Base-by-base conservation (phyloP, 2,329 filamentous ascomycete species). In the Botryotinia globosa region DNA sequence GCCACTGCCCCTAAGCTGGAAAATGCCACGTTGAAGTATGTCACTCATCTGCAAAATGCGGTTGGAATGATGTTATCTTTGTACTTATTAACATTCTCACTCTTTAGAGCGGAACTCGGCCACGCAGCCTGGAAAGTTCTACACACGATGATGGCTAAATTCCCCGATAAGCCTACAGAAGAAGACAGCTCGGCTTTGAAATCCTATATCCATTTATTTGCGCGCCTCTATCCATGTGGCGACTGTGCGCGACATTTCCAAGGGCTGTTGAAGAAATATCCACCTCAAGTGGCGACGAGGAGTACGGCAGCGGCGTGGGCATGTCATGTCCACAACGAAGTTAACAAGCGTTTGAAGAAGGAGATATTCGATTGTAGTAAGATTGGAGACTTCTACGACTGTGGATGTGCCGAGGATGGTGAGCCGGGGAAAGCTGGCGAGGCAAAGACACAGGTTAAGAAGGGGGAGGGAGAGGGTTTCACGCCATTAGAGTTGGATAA, bases 1-100 rank as follows among this genome's bases (percentile, higher is more conserved):
- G 90, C 90, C 5, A 95, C 94, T 78, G 92, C 92, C 68, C 91
- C 92, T 1, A 94, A 93, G 82, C 84, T 96, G 70, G 93, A 92
- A 79, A 96, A 96, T 82, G 92, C 91, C 74, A 96, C 93, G 10
- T 85, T 89, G 71, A 96, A 95, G 90, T 91, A 84, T 67, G 85
- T 79, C 51, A 44, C 22, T 9, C 20, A 25, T 51, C 32, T 20
- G 44, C 44, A 34, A 39, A n/a, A n/a, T n/a, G 5, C 37, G 6
- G 45, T 37, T 56, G 29, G 3, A 48, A 65, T 45, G 20, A 59
- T 34, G 25, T 54, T n/a, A 10, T 45, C 16, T 20, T 42, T 37
- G 51, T 58, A 56, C 34, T 4, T 67, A 44, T 75, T 78, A 64
- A 76, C 67, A 64, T 20, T 18, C 32, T 16, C 42, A 37, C 22